phyloP scores from a whole-genome alignment of 306 rosid species.

The Cucurbita argyrosperma region DNA sequence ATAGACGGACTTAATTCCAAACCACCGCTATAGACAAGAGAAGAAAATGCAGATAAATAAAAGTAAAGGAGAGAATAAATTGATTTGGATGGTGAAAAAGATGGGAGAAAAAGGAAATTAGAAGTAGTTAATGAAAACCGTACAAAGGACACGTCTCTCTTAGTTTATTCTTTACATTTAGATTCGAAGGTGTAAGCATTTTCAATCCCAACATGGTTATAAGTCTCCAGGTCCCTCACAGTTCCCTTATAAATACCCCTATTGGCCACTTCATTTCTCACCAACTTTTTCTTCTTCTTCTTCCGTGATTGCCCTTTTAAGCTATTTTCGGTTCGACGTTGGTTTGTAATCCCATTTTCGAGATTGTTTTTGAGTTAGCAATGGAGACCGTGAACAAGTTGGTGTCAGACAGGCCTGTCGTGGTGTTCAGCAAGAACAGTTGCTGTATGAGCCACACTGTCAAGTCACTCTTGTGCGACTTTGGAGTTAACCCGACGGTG shows the following conservation, averaged over 20 bases:
- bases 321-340: background rate
- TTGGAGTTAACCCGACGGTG: slow-evolving; percentile 77
- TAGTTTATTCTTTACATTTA: slow-evolving; percentile 17
- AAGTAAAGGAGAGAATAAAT: no score
- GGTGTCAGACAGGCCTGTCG: slow-evolving; percentile 83
- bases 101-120: background rate
- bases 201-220: background rate
- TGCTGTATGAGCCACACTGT: slow-evolving; percentile 87
- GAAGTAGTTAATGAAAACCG: slow-evolving; percentile 22
- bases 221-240: background rate
- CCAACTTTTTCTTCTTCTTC: background rate
- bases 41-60: no score
- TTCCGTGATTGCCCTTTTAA: background rate
- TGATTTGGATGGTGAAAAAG: no score
- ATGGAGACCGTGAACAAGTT: slow-evolving; percentile 69
- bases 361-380: background rate
- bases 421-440: slow-evolving; percentile 81
- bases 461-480: slow-evolving; percentile 60
- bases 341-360: background rate
- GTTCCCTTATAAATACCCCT: background rate
- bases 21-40: no score
- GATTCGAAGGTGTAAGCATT: slow-evolving; percentile 25
- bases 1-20: no score
- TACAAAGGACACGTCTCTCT: slow-evolving; percentile 37
- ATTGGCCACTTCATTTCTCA: background rate